These are phyloP conservation scores for Chenopodium suecicum DNA, from an alignment of 148 eudicot species.

Conservation along the genomic window DNA sequence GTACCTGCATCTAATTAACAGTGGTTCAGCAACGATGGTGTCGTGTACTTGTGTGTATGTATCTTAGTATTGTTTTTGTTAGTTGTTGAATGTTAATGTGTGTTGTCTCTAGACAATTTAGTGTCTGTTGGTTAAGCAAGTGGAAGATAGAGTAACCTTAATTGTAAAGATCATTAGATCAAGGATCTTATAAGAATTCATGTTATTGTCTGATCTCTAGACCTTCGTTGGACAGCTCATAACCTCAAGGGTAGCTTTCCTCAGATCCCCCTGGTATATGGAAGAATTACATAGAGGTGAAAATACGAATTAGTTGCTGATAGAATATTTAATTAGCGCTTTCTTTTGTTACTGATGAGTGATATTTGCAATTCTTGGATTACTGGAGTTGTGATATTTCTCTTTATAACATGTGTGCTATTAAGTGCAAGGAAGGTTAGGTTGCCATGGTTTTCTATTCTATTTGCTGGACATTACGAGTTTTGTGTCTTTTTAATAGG, in stretches of 20 bases:
- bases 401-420: neutral
- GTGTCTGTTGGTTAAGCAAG: neutral
- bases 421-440: neutral
- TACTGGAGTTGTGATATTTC: neutral
- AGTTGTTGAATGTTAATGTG: neutral
- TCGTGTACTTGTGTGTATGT: neutral
- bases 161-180: neutral
- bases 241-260: neutral
- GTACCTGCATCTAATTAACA: neutral
- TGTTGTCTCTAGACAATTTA: neutral
- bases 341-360: no score
- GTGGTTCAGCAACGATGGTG: neutral
- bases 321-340: no score
- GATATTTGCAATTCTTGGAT: no score
- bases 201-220: neutral
- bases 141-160: no score
- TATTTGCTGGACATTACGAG: neutral
- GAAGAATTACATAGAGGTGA: neutral
- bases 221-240: neutral
- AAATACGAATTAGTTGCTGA: no score
- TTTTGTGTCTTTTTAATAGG: neutral
- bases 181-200: neutral
- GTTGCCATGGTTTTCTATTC: neutral
- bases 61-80: neutral
- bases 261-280: neutral